These are phyloP conservation scores for Hygrophila difformis DNA, from an alignment of 257 asterid species.

Conservation along the genomic window DNA sequence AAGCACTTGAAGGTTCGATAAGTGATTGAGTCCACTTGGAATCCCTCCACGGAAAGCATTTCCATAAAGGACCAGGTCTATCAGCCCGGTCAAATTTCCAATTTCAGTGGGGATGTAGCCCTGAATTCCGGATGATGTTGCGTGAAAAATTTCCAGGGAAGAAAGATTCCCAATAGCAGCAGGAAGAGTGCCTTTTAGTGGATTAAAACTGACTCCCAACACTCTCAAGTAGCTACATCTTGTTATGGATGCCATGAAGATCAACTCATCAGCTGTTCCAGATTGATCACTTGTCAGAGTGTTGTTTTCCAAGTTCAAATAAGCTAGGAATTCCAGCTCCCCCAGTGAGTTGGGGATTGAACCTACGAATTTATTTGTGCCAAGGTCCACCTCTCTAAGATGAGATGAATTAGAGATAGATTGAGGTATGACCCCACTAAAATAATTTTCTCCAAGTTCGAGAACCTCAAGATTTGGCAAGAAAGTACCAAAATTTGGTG, in stretches of 20 bases:
- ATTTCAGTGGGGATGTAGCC: constrained; percentile 16
- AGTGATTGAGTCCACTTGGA: constrained; percentile 1
- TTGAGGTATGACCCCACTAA: constrained; percentile 22
- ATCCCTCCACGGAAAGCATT: constrained; percentile 10
- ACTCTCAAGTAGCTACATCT: constrained; percentile 4
- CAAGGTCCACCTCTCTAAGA: background rate
- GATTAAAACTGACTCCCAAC: background rate
- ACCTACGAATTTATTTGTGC: constrained; percentile 13
- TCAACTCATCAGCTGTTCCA: constrained; percentile 5
- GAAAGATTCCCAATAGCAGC: constrained; percentile 21
- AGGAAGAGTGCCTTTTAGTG: constrained; percentile 15
- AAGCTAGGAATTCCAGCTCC: constrained; percentile 7
- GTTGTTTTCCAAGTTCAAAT: background rate
- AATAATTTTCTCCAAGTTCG: constrained; percentile 4
- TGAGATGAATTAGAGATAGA: constrained; percentile 24
- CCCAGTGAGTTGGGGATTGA: constrained; percentile 25
- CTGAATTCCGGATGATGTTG: background rate
- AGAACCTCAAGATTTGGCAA: constrained; percentile 17
- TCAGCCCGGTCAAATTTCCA: constrained; percentile 11
- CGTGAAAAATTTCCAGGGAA: background rate
- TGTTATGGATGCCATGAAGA: constrained; percentile 17
- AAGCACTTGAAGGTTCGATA: constrained; percentile 12
- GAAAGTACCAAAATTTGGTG: constrained; percentile 10
- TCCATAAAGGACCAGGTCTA: background rate
- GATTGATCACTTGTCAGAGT: constrained; percentile 6